Evolutionary conservation across 2,329 filamentous ascomycete species (phyloP), one percentile per base, ranked within the genome.

Genomic region (Colletotrichum higginsianum): DNA sequence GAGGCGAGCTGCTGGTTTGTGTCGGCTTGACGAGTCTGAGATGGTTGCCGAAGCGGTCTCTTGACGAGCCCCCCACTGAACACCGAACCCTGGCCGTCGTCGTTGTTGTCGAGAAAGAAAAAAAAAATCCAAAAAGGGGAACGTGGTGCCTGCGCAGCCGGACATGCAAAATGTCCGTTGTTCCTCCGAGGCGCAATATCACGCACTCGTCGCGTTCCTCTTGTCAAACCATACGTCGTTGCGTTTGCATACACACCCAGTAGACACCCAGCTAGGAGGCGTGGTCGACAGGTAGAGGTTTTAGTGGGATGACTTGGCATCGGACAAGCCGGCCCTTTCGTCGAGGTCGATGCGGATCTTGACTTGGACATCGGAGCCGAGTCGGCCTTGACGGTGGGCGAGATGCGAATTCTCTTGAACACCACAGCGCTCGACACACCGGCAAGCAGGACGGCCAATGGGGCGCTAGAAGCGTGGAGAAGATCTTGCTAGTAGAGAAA

Each of bases 331-430:
- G 26, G n/a, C 21, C 3, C 58, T 38, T 18, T 30, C n/a, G 18
- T n/a, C 23, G 30, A 68, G n/a, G 64, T 83, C 79, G 42, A 78
- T 76, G 75, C 80, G 77, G n/a, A 83, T 77, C 6, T 77, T 80
- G 76, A 82, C 80, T 61, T 67, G 52, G 49, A 73, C 64, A 26
- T 75, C 75, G 35, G 26, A 30, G 26, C 6, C 26, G 52, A 68
- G 53, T 74, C 74, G 12, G 66, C 66, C 16, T 68, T 26, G 26
- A 68, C 66, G 13, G 58, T 57, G 12, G 58, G 40, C 15, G 30
- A 44, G 30, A 68, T 68, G 49, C 66, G 53, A 4, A 68, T 67
- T 5, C 40, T 46, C 1, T 47, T 40, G 12, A 67, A 57, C 12
- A 58, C 66, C 16, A 57, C 5, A 30, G 15, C 47, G 21, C 52